Conservation (phyloP, 106 monocot species). For the Platanthera zijinensis region DNA sequence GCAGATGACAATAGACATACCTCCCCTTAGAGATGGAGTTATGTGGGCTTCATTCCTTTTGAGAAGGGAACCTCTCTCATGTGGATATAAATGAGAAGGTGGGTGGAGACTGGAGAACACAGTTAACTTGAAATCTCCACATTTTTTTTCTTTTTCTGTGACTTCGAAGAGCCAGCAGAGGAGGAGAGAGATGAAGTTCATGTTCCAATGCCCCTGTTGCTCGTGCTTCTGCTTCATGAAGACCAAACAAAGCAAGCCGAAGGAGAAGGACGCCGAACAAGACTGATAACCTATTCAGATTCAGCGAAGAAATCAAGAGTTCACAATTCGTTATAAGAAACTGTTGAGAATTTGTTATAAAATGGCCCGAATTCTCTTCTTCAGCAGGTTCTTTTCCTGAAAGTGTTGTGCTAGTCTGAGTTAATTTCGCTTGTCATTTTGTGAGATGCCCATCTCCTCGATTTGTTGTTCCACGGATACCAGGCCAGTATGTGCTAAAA, state of each 20-base stretch:
- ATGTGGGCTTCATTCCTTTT: too few relatives aligned
- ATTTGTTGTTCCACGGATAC: conserved; percentile 13
- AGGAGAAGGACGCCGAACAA: conserved; percentile 28
- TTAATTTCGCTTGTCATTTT: neutral
- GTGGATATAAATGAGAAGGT: neutral
- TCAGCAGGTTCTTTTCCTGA: neutral
- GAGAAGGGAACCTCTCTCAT: neutral
- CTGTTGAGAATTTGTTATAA: neutral
- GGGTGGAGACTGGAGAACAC: neutral
- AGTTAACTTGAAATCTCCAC: neutral
- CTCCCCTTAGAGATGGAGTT: neutral
- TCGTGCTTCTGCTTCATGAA: conserved; percentile 61
- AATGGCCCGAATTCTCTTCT: neutral
- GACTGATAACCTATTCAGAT: conserved; percentile 9
- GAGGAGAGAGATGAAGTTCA: conserved; percentile 34
- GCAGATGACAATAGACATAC: neutral
- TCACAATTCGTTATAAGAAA: neutral
- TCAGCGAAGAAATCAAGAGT: neutral
- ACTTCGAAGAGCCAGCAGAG: neutral
- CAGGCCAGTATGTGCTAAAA: conserved; percentile 4
- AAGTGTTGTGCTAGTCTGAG: neutral
- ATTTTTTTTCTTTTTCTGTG: neutral
- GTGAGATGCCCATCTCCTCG: conserved; percentile 5
- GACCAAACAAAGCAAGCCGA: conserved; percentile 23
- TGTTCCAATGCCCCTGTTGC: conserved; percentile 52